Percentiles rank a stretch among this genome's conserved stretches.
Evolutionary conservation across 345 rosid genomes (phyloP).

Genomic region (Hirschfeldia incana): DNA sequence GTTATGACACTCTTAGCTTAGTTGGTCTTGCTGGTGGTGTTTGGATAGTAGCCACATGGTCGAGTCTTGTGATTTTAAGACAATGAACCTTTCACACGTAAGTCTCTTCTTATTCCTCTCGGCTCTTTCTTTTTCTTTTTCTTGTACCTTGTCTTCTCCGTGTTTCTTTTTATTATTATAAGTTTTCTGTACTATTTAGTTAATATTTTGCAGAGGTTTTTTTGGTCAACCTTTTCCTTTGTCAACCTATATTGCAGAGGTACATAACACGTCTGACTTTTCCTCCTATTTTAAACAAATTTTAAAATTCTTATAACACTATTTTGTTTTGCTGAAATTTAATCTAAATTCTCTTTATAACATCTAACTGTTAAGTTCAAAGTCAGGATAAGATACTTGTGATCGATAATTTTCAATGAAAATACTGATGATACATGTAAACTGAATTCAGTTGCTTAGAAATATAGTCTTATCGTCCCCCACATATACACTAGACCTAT

Average conservation of each 20-base stretch:
- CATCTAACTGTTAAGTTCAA: background rate
- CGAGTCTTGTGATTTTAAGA: slow-evolving; percentile 30
- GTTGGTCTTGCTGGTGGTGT: slow-evolving; percentile 34
- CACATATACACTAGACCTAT: background rate
- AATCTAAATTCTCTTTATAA: background rate
- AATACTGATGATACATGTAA: background rate
- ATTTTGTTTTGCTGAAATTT: background rate
- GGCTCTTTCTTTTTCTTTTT: slow-evolving; percentile 15
- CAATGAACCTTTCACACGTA: slow-evolving; percentile 30
- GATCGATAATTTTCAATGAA: background rate
- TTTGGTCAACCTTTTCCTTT: too few relatives aligned
- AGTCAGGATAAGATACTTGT: background rate
- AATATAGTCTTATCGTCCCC: background rate
- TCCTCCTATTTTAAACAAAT: background rate
- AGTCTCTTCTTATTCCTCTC: background rate
- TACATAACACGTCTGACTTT: background rate
- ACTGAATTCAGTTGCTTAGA: too few relatives aligned
- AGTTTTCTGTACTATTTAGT: background rate
- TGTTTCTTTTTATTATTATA: background rate
- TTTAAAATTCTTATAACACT: background rate
- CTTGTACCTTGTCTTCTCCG: background rate
- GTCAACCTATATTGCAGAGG: background rate
- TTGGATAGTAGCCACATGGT: slow-evolving; percentile 34
- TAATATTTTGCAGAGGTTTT: background rate
- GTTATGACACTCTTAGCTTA: slow-evolving; percentile 29